Evolutionary conservation across 169 alveolate genomes (phyloP), one percentile per base, ranked within the genome.

Genomic region (Amoebophrya sp.): DNA sequence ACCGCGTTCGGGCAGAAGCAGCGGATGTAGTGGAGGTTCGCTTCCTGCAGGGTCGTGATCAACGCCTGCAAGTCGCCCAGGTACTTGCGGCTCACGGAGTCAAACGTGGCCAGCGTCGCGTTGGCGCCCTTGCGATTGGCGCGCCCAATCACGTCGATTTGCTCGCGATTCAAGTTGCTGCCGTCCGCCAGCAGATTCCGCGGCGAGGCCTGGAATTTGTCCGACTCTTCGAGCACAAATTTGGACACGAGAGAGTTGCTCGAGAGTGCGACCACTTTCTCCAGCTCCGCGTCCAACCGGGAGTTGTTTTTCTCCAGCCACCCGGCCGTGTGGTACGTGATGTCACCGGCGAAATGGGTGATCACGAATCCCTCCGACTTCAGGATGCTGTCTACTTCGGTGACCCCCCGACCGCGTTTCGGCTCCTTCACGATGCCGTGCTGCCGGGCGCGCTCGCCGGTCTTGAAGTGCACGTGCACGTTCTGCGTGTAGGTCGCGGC

Each of bases 1-100:
- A 1, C 83, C 10, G 83, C 83, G 35, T 66, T 66, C 32, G 83
- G 83, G 83, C 83, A 66, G 35, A 66, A 66, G 83, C 83, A 66
- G 35, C 83, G 83, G 10, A 66, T 25, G 83, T 66, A 66, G 83
- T 66, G 83, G 32, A 66, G 35, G 35, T 66, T 66, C 35, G 83
- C 83, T 1, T 18, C 29, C 32, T 66, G 83, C 35, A 66, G 83
- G 12, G 29, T 66, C 10, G 12, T 7, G 32, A 66, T 0, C 35
- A 66, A 25, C 32, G 12, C 32, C 7, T 7, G 1, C 12, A 66
- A 25, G 32, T 66, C 83, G 32, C 10, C 18, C 35, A 66, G 35
- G 83, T 66, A 66, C 83, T 66, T 66, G 2, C 18, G 1, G 83
- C 83, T 66, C 10, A 66, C 83, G 29, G 83, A 66, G 83, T 66